These are phyloP conservation scores for Apiospora marii DNA, from an alignment of 2,329 filamentous ascomycete genomes.

Conservation along the genomic window DNA sequence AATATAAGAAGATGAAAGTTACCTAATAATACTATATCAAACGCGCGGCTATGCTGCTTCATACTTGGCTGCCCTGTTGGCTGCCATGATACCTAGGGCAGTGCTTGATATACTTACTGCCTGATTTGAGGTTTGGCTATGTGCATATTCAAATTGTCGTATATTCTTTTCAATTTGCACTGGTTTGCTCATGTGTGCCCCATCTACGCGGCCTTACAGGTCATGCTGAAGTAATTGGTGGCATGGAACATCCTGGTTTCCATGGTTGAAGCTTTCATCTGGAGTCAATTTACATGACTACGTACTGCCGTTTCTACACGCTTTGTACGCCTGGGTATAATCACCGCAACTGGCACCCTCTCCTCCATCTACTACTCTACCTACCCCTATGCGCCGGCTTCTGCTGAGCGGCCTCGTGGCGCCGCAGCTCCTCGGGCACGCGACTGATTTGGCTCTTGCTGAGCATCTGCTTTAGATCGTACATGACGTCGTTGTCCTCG, in stretches of 20 bases:
- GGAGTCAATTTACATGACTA: not conserved
- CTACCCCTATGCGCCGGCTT: constrained; percentile 24
- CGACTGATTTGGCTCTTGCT: constrained; percentile 87
- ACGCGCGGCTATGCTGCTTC: not conserved
- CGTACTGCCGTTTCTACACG: not conserved
- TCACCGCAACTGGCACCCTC: not conserved
- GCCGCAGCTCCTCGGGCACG: constrained; percentile 88
- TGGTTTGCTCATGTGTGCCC: no score
- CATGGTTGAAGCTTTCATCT: not conserved
- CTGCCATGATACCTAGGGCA: no score
- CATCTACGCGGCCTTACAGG: no score
- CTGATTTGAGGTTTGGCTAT: no score
- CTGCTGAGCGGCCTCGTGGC: constrained; percentile 91
- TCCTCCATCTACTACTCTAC: no score
- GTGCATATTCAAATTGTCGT: no score
- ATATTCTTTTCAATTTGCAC: no score
- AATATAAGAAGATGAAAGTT: not conserved
- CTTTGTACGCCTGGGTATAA: constrained; percentile 16
- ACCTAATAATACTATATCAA: constrained; percentile 9
- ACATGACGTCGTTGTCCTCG: constrained; percentile 90
- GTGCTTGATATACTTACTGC: no score
- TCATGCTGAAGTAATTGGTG: no score
- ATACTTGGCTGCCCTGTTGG: not conserved
- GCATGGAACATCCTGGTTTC: no score
- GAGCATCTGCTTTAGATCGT: constrained; percentile 95